Evolutionary conservation across 2,329 filamentous ascomycete genomes (phyloP).

Genomic region (Mycosphaerella arachidis): DNA sequence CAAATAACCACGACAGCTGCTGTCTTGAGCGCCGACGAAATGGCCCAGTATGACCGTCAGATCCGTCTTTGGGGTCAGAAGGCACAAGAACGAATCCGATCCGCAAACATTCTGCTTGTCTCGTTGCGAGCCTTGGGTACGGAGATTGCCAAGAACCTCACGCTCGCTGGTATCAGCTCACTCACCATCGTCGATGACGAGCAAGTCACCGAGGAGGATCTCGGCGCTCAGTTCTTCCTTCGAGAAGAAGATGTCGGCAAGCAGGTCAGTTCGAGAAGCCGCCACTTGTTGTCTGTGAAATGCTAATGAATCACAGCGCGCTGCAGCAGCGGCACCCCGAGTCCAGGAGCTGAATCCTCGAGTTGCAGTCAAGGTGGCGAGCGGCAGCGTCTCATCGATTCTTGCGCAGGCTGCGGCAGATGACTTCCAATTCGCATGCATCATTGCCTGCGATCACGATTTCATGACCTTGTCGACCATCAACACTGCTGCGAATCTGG

Average conservation of each 20-base stretch:
- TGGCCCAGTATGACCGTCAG: constrained; percentile 94
- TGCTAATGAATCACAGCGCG: constrained; percentile 53
- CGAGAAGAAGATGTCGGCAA: constrained; percentile 67
- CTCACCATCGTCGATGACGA: constrained; percentile 83
- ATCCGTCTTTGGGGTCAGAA: constrained; percentile 96
- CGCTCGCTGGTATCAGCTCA: constrained; percentile 85
- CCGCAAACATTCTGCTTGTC: constrained; percentile 83
- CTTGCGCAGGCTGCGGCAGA: constrained; percentile 69
- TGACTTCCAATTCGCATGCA: constrained; percentile 74
- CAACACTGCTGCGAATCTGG: constrained; percentile 79
- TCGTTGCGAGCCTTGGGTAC: constrained; percentile 83
- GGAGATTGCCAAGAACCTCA: constrained; percentile 95
- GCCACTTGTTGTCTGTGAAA: not conserved
- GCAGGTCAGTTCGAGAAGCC: constrained; percentile 50
- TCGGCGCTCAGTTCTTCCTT: constrained; percentile 68
- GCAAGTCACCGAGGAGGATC: constrained; percentile 69
- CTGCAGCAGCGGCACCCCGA: constrained; percentile 70
- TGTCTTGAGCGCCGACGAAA: constrained; percentile 65
- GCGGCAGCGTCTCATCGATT: constrained; percentile 52
- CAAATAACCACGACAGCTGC: constrained; percentile 23
- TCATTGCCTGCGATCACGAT: constrained; percentile 84
- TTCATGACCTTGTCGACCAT: constrained; percentile 70
- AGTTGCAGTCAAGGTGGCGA: constrained; percentile 59
- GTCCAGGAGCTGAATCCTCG: constrained; percentile 85
- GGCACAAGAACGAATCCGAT: constrained; percentile 83